Conservation (phyloP, 805 yeast species). For the Pichia nakasei region DNA sequence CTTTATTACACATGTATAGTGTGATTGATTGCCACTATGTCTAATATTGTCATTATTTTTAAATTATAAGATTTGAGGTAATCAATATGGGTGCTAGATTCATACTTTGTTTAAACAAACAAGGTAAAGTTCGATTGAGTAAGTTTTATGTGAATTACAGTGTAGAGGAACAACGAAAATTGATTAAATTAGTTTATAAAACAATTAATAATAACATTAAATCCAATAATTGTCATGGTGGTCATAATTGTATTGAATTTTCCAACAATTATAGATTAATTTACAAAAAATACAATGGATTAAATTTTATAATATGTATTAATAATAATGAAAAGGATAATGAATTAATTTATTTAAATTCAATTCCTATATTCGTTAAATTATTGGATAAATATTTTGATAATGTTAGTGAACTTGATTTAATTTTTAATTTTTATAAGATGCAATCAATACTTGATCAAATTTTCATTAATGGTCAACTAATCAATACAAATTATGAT, state of each 20-base stretch:
- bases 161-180: conserved; percentile 37
- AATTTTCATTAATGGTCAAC: conserved; percentile 82
- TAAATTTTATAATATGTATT: conserved; percentile 78
- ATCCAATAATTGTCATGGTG: conserved; percentile 57
- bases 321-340: conserved; percentile 26
- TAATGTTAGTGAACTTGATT: conserved; percentile 87
- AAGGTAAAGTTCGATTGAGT: conserved; percentile 83
- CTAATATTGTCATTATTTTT: too few relatives aligned
- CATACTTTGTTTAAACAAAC: conserved; percentile 77
- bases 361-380: conserved; percentile 83
- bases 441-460: conserved; percentile 80
- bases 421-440: conserved; percentile 85
- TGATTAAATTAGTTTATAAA: conserved; percentile 63
- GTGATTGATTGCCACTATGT: too few relatives aligned
- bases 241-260: conserved; percentile 26
- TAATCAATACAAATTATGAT: conserved; percentile 60
- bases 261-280: conserved; percentile 55
- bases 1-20: too few relatives aligned
- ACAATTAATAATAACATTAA: conserved; percentile 68
- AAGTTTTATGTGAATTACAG: conserved; percentile 51
- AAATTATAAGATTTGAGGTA: too few relatives aligned
- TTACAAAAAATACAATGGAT: conserved; percentile 85
- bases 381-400: conserved; percentile 78
- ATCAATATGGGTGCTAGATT: conserved; percentile 36
- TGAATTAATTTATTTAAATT: conserved; percentile 74